These are phyloP conservation scores for Aureobasidium sp. DNA, from an alignment of 2,329 filamentous ascomycete species.

Conservation along the genomic window DNA sequence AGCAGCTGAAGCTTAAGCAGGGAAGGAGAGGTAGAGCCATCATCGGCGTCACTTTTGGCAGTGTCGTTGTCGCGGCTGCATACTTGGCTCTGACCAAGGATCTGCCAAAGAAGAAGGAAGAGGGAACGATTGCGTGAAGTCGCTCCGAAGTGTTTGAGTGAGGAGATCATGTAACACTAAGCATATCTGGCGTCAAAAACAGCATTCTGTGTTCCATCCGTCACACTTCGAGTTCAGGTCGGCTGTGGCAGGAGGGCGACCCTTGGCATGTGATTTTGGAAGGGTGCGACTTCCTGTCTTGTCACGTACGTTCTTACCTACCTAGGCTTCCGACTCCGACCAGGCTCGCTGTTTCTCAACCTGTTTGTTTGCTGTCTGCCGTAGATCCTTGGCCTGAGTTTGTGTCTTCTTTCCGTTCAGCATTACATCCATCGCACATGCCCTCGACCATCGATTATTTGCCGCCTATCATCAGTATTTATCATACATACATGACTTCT, in stretches of 20 bases:
- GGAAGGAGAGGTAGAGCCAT: slow-evolving; percentile 39
- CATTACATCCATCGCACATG: neutral
- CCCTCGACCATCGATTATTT: neutral
- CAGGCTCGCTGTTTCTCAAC: neutral
- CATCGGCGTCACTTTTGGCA: slow-evolving; percentile 38
- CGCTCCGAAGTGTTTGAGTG: neutral
- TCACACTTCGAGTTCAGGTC: neutral
- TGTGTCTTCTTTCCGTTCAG: neutral
- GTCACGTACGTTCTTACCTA: neutral
- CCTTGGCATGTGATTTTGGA: neutral
- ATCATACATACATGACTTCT: neutral
- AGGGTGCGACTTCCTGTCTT: neutral
- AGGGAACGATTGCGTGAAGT: neutral
- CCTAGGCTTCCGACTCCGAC: neutral
- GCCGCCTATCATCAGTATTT: neutral
- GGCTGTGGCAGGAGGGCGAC: neutral
- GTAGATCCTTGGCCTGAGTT: neutral
- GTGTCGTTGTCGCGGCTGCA: slow-evolving; percentile 33
- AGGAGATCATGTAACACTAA: neutral
- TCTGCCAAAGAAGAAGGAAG: slow-evolving; percentile 2
- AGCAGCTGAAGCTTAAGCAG: slow-evolving; percentile 39
- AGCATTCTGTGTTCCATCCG: neutral
- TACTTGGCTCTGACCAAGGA: slow-evolving; percentile 17
- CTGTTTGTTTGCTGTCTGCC: neutral
- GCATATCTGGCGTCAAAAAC: neutral